Evolutionary conservation across 2,329 filamentous ascomycete species (phyloP).

Genomic region (Penicillium sp.): DNA sequence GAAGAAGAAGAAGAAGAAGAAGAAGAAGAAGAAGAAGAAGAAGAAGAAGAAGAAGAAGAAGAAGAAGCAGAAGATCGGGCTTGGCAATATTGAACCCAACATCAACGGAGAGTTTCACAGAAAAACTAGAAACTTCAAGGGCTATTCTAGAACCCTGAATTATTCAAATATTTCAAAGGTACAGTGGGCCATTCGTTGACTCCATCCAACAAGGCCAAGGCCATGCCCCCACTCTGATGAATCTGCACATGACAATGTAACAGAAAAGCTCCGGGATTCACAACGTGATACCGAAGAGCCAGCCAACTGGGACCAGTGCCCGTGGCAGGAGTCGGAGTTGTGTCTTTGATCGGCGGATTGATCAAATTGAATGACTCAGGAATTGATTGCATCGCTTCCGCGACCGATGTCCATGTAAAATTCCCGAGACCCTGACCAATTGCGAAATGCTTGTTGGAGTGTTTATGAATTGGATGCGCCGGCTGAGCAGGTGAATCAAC

Average conservation of each 20-base stretch:
- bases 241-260: conserved; percentile 50
- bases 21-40: no score
- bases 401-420: conserved; percentile 51
- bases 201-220: conserved; percentile 45
- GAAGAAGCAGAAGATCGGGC: no score
- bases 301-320: conserved; percentile 35
- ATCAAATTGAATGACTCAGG: conserved; percentile 54
- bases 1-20: no score
- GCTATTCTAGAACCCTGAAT: conserved; percentile 10
- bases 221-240: conserved; percentile 48
- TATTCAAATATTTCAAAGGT: conserved; percentile 11
- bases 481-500: conserved; percentile 43
- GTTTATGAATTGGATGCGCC: conserved; percentile 60
- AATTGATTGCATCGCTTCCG: conserved; percentile 45
- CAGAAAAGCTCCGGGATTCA: conserved; percentile 46
- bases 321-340: conserved; percentile 36
- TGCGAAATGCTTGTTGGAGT: conserved; percentile 56
- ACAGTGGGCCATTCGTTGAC: conserved; percentile 40
- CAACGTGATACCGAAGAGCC: conserved; percentile 43
- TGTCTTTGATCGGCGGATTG: conserved; percentile 52
- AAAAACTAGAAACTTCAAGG: no score
- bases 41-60: no score
- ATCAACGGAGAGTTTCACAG: no score
- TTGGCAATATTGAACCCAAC: no score
- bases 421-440: conserved; percentile 49